These are phyloP conservation scores for Coprinopsis sp. DNA, from an alignment of 768 basidiomycete genomes.

Conservation along the genomic window DNA sequence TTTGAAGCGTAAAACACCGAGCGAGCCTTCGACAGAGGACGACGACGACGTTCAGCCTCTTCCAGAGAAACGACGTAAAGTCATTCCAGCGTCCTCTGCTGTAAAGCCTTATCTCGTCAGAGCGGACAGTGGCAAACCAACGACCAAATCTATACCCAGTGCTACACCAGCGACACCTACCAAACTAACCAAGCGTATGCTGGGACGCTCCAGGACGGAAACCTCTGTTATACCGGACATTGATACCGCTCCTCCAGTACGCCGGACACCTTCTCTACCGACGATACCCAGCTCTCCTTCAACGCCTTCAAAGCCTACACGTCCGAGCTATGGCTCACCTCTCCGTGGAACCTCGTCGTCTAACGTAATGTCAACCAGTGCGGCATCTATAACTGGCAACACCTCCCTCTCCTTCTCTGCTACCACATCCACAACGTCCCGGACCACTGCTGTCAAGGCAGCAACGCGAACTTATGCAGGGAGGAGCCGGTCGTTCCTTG, in stretches of 20 bases:
- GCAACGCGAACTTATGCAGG: constrained; percentile 66
- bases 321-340: neutral
- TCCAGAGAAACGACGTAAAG: neutral
- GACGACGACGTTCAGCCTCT: neutral
- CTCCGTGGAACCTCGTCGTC: neutral
- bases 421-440: constrained; percentile 19
- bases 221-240: constrained; percentile 40
- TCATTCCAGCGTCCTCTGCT: too few species aligned
- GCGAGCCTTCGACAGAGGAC: neutral
- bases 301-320: constrained; percentile 18
- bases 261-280: constrained; percentile 35
- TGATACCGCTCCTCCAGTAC: constrained; percentile 4
- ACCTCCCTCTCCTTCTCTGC: too few species aligned
- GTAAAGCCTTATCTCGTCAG: neutral
- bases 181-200: constrained; percentile 66
- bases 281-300: constrained; percentile 28
- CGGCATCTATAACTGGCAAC: constrained; percentile 3
- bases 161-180: constrained; percentile 25
- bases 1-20: constrained; percentile 21
- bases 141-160: neutral
- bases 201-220: constrained; percentile 63
- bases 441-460: constrained; percentile 23
- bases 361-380: constrained; percentile 18
- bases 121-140: neutral
- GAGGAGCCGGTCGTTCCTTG: constrained; percentile 74